Evolutionary conservation across 345 rosid species (phyloP), one percentile per base, ranked within the genome.

Genomic region (Carallia pectinifolia): DNA sequence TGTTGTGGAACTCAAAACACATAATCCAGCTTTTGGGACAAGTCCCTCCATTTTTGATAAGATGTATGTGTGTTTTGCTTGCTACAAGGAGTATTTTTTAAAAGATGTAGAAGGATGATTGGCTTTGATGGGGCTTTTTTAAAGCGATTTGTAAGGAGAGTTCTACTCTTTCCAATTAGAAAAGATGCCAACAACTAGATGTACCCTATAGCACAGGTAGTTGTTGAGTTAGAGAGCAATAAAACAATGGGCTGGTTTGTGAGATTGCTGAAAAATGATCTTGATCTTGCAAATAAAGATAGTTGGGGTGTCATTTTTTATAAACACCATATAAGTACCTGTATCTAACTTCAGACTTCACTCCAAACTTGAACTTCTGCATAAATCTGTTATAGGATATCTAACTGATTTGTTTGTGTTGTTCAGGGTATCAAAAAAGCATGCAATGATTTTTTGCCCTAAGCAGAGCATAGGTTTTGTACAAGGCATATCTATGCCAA

Each of bases 11-110:
- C 16, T 44, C 3, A 0, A 44, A 44, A 1, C 3, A 4, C 5
- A 44, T 3, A 3, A 1, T 10, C 1, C 3, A 44, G 3, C 50
- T 1, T 10, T 2, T 3, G 0, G 0, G 1, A 12, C 0, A 4
- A 1, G 50, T 0, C 50, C 12, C 12, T 16, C 0, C 1, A 44
- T 44, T 10, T 12, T 12, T 44, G 16, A 44, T 44, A 23, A 23
- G 23, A 23, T 12, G 5, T 4, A 44, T 44, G 3, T 12, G 12
- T 12, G 5, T 44, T 13, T 15, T 16, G 12, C 12, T 44, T 16
- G 2, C 12, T 0, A 0, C 3, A 12, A 1, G 12, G 3, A 1
- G 16, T 10, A 44, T 15, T 13, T 15, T 44, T 12, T 0, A 1
- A 12, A 44, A 1, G 50, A 44, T 44, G 13, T 7, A 44, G 1